These are phyloP conservation scores for Pichia sp. DNA, from an alignment of 1,139 yeast species.

Conservation along the genomic window DNA sequence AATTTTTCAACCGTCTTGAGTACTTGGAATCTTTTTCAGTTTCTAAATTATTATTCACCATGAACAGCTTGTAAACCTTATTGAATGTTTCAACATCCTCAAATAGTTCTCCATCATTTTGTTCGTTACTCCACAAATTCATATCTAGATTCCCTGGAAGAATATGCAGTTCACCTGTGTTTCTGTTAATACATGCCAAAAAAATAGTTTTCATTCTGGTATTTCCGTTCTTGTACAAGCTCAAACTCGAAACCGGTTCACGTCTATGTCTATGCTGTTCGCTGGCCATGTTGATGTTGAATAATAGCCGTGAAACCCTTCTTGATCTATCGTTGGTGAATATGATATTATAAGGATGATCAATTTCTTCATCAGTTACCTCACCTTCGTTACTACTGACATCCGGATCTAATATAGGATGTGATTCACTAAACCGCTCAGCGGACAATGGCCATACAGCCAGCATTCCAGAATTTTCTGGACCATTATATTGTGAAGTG, in stretches of 20 bases:
- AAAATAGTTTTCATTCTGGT: slow-evolving; percentile 23
- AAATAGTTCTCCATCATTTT: slow-evolving; percentile 31
- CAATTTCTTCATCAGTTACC: slow-evolving; percentile 23
- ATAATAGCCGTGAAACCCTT: slow-evolving; percentile 28
- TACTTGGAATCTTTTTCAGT: background rate
- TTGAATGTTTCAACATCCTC: slow-evolving; percentile 27
- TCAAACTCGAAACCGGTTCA: slow-evolving; percentile 23
- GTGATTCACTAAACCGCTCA: slow-evolving; percentile 9
- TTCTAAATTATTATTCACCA: slow-evolving; percentile 3
- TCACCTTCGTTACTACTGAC: slow-evolving; percentile 20
- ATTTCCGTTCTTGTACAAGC: slow-evolving; percentile 24
- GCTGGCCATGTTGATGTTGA: slow-evolving; percentile 24
- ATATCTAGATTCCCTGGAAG: slow-evolving; percentile 32
- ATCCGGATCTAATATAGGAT: slow-evolving; percentile 11
- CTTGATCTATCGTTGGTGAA: slow-evolving; percentile 29
- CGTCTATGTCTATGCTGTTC: slow-evolving; percentile 27
- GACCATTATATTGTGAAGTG: slow-evolving; percentile 5
- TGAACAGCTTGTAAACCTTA: slow-evolving; percentile 22
- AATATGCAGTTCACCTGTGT: slow-evolving; percentile 32
- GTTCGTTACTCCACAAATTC: slow-evolving; percentile 32
- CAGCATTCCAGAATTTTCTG: background rate
- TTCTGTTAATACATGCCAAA: slow-evolving; percentile 28
- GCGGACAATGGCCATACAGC: slow-evolving; percentile 14
- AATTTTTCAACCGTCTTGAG: slow-evolving; percentile 15
- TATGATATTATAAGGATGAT: slow-evolving; percentile 24